Conservation (phyloP, 2,329 filamentous ascomycete genomes). For the Trichoderma harzianum region DNA sequence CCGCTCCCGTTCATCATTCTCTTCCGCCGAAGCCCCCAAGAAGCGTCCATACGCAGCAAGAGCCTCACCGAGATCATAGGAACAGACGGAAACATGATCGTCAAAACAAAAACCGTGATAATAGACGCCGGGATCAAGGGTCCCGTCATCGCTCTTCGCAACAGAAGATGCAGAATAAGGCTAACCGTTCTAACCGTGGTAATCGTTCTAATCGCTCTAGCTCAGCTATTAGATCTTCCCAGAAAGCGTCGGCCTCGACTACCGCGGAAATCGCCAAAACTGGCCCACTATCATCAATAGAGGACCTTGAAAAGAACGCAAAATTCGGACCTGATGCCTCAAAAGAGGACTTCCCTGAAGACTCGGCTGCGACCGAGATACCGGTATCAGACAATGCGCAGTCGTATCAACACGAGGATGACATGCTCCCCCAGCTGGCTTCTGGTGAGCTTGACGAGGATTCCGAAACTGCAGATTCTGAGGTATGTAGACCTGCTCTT, state of each 20-base stretch:
- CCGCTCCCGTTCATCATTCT: slow-evolving; percentile 23
- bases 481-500: background rate
- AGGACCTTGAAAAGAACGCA: background rate
- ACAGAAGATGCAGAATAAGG: slow-evolving; percentile 24
- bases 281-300: background rate
- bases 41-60: slow-evolving; percentile 27
- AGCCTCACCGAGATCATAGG: slow-evolving; percentile 29
- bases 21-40: slow-evolving; percentile 34
- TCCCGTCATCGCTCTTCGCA: slow-evolving; percentile 23
- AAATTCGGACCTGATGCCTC: background rate
- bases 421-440: background rate
- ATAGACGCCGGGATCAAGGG: slow-evolving; percentile 28
- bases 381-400: background rate
- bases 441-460: background rate
- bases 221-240: background rate
- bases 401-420: background rate
- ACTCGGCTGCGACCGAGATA: background rate
- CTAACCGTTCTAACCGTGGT: background rate
- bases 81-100: slow-evolving; percentile 34
- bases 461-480: background rate
- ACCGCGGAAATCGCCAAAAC: background rate
- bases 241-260: background rate
- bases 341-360: background rate
- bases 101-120: slow-evolving; percentile 31
- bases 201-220: background rate